Conservation (phyloP, 495 filamentous ascomycete species). For the Penicillium argentinense region DNA sequence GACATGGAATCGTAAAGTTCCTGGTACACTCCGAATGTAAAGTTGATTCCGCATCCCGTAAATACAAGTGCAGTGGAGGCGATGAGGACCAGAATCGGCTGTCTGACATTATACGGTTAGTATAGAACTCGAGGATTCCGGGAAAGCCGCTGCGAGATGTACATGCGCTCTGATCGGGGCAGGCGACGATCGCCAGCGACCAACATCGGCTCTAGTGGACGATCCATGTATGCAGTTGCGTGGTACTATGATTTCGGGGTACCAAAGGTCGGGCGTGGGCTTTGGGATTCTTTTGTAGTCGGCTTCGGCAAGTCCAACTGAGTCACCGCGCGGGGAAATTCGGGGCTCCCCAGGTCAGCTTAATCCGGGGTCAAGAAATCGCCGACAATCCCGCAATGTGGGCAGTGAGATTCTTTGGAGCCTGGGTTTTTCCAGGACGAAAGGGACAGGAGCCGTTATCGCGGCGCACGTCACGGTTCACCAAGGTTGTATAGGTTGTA, state of each 20-base stretch:
- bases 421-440: too few species aligned
- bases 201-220: conserved; percentile 10
- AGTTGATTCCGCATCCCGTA: conserved; percentile 43
- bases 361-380: too few species aligned
- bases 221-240: conserved; percentile 11
- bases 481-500: too few species aligned
- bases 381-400: too few species aligned
- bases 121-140: background rate
- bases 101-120: conserved; percentile 6
- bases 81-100: conserved; percentile 24
- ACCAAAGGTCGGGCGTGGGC: too few species aligned
- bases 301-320: background rate
- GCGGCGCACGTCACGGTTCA: too few species aligned
- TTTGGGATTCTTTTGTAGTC: too few species aligned
- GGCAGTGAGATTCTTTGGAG: too few species aligned
- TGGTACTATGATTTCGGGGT: too few species aligned
- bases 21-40: conserved; percentile 48
- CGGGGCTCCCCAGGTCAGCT: too few species aligned
- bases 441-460: too few species aligned
- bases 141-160: background rate
- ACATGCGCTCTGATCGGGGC: conserved; percentile 7
- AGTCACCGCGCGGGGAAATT: conserved; percentile 2
- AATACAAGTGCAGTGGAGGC: conserved; percentile 36
- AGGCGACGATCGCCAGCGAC: background rate
- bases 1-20: conserved; percentile 44